These are phyloP conservation scores for Beta corolliflora DNA, from an alignment of 179 eudicot species.

Conservation along the genomic window DNA sequence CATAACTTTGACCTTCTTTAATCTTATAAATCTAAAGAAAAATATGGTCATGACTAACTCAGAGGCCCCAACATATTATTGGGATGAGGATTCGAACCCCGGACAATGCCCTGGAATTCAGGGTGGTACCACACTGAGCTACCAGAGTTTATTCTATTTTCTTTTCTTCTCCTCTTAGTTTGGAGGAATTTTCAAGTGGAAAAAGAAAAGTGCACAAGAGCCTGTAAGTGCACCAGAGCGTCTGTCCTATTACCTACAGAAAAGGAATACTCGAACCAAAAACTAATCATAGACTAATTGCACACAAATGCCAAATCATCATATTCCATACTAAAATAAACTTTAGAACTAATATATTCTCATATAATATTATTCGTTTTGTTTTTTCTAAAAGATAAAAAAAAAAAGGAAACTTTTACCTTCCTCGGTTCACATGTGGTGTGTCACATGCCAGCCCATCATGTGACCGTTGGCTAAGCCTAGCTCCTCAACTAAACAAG, in stretches of 20 bases:
- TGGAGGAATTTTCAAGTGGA: background rate
- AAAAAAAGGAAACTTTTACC: background rate
- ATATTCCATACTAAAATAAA: background rate
- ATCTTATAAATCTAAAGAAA: no score
- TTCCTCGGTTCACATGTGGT: constrained; percentile 22
- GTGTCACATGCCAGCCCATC: constrained; percentile 28
- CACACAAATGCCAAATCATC: constrained; percentile 2
- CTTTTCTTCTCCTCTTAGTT: background rate
- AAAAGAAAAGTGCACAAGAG: constrained; percentile 29
- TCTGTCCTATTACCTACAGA: background rate
- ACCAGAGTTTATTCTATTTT: no score
- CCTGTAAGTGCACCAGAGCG: constrained; percentile 12
- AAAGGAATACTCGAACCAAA: background rate
- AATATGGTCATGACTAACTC: no score
- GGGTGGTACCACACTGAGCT: no score
- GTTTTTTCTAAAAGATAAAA: background rate
- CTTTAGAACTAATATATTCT: background rate
- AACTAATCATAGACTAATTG: background rate
- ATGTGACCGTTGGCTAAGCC: constrained; percentile 34
- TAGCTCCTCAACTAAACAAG: background rate
- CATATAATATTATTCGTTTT: background rate
- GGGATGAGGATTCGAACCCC: no score
- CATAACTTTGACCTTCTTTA: no score
- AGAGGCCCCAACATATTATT: no score
- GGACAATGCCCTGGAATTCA: no score